These are phyloP conservation scores for Salpingoeca rosetta DNA, from an alignment of 78 protist species.

Conservation along the genomic window DNA sequence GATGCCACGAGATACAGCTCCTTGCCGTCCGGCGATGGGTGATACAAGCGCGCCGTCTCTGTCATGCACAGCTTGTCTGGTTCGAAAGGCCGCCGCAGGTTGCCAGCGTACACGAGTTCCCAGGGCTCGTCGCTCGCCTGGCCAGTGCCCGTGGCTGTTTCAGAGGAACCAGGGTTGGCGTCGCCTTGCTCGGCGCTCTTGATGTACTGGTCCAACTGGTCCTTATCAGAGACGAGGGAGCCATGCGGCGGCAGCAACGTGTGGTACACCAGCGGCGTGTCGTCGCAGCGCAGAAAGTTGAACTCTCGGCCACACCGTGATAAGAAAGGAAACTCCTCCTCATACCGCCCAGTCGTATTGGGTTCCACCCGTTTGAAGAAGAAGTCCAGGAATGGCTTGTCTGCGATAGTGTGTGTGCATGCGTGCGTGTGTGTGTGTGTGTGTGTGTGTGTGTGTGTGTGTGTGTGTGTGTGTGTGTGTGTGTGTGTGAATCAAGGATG, in stretches of 20 bases:
- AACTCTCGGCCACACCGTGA: neutral
- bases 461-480: no score
- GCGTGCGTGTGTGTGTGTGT: no score
- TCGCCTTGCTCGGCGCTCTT: no score
- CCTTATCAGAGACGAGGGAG: neutral
- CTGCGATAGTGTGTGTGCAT: no score
- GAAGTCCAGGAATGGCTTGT: neutral
- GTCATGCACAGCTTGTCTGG: neutral
- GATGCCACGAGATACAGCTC: neutral
- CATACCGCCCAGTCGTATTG: neutral
- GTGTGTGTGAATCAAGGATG: no score
- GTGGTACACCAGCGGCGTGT: neutral
- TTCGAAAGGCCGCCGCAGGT: neutral
- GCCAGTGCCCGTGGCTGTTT: neutral
- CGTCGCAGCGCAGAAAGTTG: neutral
- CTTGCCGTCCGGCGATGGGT: neutral
- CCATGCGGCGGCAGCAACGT: neutral
- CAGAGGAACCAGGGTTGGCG: no score
- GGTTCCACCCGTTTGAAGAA: neutral
- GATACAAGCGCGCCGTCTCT: neutral
- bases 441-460: no score
- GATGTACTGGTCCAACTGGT: no score
- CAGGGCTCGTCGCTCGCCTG: neutral
- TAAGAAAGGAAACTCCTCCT: neutral
- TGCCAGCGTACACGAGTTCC: neutral